Evolutionary conservation across 805 yeast species (phyloP).

Genomic region (Groenewaldozyma salmanticensis): DNA sequence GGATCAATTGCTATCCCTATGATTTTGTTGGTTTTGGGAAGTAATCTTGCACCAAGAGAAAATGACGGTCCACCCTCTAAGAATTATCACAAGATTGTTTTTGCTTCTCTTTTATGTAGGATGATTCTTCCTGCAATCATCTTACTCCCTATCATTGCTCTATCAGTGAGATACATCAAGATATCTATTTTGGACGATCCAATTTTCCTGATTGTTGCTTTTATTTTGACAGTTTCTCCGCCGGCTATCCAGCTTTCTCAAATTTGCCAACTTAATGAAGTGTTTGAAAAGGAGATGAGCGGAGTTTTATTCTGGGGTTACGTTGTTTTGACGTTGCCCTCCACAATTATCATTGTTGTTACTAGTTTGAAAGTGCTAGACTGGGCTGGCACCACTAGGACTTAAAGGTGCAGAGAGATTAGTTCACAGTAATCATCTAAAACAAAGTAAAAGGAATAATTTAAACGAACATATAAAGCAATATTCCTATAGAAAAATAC

Average conservation of each 20-base stretch:
- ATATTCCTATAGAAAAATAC: not conserved
- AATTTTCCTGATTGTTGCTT: constrained; percentile 48
- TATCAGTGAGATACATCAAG: constrained; percentile 41
- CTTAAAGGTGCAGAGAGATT: constrained; percentile 3
- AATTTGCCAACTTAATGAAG: constrained; percentile 50
- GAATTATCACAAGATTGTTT: constrained; percentile 36
- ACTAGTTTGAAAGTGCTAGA: constrained; percentile 44
- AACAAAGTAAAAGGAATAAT: too few species aligned
- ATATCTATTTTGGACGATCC: constrained; percentile 45
- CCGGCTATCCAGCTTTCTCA: constrained; percentile 63
- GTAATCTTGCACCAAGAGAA: constrained; percentile 48
- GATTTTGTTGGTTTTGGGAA: constrained; percentile 50
- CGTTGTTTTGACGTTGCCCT: constrained; percentile 49
- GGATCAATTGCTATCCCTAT: constrained; percentile 54
- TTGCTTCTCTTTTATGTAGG: constrained; percentile 46
- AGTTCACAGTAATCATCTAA: not conserved
- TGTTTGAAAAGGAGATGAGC: constrained; percentile 56
- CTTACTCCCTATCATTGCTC: constrained; percentile 44
- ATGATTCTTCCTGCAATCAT: constrained; percentile 52
- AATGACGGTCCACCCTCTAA: constrained; percentile 32
- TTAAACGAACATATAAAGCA: not conserved
- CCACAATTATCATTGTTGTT: constrained; percentile 47
- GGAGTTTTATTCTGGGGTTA: constrained; percentile 62
- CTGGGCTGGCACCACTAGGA: constrained; percentile 33
- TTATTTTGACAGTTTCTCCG: constrained; percentile 51